Conservation (phyloP, 345 rosid genomes). For the Xanthoceras sorbifolium region DNA sequence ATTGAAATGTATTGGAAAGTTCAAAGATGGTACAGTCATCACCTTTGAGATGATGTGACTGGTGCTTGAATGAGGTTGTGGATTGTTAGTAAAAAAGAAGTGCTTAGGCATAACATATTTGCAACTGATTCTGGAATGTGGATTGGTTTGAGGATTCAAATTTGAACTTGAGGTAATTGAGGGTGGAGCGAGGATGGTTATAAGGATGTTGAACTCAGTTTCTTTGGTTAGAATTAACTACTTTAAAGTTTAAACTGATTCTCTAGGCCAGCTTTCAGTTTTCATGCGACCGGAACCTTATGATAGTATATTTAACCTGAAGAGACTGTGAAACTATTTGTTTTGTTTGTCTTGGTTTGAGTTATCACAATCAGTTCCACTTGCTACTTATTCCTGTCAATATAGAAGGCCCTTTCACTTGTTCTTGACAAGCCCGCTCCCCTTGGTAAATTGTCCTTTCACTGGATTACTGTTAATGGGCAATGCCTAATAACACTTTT, state of each 20-base stretch:
- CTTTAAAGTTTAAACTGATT: neutral
- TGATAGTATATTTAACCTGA: neutral
- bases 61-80: neutral
- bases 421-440: neutral
- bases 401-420: neutral
- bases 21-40: neutral
- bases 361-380: neutral
- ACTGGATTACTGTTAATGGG: neutral
- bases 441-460: neutral
- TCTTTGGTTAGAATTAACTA: neutral
- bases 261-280: neutral
- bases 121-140: neutral
- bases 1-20: constrained; percentile 3
- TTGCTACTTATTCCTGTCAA: neutral
- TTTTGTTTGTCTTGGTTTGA: constrained; percentile 4
- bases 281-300: neutral
- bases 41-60: neutral
- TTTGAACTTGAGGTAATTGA: neutral
- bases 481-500: neutral
- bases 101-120: neutral
- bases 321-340: neutral
- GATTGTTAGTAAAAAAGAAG: neutral
- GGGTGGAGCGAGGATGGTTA: neutral
- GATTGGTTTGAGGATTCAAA: neutral
- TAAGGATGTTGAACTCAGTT: neutral